Evolutionary conservation across 306 rosid species (phyloP).

Genomic region (Benincasa hispida): DNA sequence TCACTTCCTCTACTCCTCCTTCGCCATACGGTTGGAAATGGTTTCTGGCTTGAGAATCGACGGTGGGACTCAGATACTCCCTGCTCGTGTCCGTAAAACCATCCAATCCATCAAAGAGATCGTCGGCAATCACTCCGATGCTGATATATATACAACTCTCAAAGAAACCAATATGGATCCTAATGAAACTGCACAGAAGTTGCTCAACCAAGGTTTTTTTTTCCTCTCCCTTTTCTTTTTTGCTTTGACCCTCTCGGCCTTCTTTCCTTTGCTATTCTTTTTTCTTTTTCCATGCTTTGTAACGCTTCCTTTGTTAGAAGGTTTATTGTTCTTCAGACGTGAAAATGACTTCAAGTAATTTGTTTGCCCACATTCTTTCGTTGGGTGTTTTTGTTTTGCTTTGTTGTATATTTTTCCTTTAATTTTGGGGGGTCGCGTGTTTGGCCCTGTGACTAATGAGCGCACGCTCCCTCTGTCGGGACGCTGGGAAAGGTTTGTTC

Average conservation of each 20-base stretch:
- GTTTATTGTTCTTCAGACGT: background rate
- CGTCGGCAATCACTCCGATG: slow-evolving; percentile 76
- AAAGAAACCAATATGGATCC: slow-evolving; percentile 93
- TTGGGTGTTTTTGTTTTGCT: background rate
- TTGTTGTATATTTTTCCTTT: background rate
- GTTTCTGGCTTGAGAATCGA: slow-evolving; percentile 52
- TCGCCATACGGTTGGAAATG: slow-evolving; percentile 21
- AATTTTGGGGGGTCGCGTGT: background rate
- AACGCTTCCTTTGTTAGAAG: background rate
- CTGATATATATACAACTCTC: slow-evolving; percentile 79
- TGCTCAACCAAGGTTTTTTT: slow-evolving; percentile 76
- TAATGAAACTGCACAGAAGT: slow-evolving; percentile 91
- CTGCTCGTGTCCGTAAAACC: slow-evolving; percentile 58
- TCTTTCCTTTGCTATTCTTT: background rate
- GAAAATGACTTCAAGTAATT: background rate
- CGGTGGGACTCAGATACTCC: slow-evolving; percentile 51
- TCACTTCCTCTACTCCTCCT: background rate
- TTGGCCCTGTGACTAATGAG: background rate
- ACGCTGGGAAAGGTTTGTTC: background rate
- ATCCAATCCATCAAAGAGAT: slow-evolving; percentile 86
- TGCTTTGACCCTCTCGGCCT: background rate
- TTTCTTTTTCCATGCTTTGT: background rate
- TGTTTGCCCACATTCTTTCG: background rate
- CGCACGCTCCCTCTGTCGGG: background rate
- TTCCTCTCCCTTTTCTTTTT: too few relatives aligned